Evolutionary conservation across 139 green algal species (phyloP).

Genomic region (Chlamydomonas asymmetrica): DNA sequence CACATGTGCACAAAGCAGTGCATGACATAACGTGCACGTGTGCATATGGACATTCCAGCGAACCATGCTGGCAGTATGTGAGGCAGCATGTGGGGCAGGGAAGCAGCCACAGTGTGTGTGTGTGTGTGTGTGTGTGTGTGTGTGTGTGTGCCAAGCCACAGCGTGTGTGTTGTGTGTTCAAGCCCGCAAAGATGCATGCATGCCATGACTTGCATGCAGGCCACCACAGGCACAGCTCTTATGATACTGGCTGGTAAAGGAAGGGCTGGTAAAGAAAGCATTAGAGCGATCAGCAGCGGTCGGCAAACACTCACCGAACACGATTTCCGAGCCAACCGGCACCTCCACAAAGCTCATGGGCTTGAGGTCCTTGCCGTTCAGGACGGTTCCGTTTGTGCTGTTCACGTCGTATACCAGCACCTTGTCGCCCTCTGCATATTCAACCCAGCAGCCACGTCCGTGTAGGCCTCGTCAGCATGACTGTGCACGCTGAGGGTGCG

Average conservation of each 20-base stretch:
- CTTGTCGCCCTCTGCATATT: slow-evolving; percentile 46
- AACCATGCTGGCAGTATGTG: neutral
- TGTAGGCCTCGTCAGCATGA: neutral
- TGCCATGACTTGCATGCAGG: neutral
- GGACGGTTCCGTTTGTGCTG: slow-evolving; percentile 45
- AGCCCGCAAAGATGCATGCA: no score
- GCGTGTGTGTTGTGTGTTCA: no score
- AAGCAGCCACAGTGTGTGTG: no score
- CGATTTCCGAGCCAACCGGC: slow-evolving; percentile 34
- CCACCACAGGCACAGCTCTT: neutral
- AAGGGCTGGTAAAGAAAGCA: neutral
- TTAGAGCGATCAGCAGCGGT: neutral
- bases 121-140: no score
- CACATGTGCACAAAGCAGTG: neutral
- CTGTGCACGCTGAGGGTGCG: neutral
- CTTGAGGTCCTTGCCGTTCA: slow-evolving; percentile 40
- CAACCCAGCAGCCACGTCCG: neutral
- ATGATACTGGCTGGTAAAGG: no score
- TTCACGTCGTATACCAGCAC: slow-evolving; percentile 45
- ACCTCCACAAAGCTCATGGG: slow-evolving; percentile 44
- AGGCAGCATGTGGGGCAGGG: no score
- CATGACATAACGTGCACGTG: no score
- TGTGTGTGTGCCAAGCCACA: no score
- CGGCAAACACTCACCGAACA: slow-evolving; percentile 35
- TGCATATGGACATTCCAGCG: neutral